A percentile compares a stretch with the other conserved stretches of the same genome.
Conservation (phyloP, 805 yeast genomes). For the Cephaloascus albidus region DNA sequence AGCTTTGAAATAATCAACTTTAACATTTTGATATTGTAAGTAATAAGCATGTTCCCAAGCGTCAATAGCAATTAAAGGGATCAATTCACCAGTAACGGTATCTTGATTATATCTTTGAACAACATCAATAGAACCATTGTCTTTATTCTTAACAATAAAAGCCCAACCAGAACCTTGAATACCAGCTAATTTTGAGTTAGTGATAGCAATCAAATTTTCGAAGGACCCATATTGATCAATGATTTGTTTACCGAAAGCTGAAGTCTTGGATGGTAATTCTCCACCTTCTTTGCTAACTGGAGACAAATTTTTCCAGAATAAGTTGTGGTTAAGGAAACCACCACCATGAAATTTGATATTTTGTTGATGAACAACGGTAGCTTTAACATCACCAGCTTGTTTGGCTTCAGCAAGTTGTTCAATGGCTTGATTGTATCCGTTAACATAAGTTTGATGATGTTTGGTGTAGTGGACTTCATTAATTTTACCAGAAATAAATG, state of each 20-base stretch:
- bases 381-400: constrained; percentile 45
- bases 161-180: constrained; percentile 97
- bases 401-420: constrained; percentile 67
- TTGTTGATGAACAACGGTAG: constrained; percentile 58
- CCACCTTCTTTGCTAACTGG: constrained; percentile 78
- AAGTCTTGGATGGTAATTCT: constrained; percentile 39
- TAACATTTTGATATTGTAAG: constrained; percentile 86
- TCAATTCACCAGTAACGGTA: constrained; percentile 60
- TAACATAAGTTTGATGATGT: constrained; percentile 90
- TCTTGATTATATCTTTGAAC: constrained; percentile 83
- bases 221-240: constrained; percentile 59
- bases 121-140: constrained; percentile 66
- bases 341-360: constrained; percentile 88
- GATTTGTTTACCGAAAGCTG: constrained; percentile 53
- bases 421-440: constrained; percentile 69
- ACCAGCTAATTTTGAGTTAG: constrained; percentile 64
- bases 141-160: constrained; percentile 74
- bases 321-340: constrained; percentile 77
- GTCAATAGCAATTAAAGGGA: constrained; percentile 81
- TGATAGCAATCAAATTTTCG: constrained; percentile 53
- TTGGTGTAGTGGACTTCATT: constrained; percentile 82
- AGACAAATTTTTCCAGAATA: constrained; percentile 84
- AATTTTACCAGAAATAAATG: constrained; percentile 77
- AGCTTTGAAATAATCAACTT: constrained; percentile 86
- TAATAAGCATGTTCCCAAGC: constrained; percentile 98